Evolutionary conservation across 768 basidiomycete genomes (phyloP).

Genomic region (Macrocybe gigantea): DNA sequence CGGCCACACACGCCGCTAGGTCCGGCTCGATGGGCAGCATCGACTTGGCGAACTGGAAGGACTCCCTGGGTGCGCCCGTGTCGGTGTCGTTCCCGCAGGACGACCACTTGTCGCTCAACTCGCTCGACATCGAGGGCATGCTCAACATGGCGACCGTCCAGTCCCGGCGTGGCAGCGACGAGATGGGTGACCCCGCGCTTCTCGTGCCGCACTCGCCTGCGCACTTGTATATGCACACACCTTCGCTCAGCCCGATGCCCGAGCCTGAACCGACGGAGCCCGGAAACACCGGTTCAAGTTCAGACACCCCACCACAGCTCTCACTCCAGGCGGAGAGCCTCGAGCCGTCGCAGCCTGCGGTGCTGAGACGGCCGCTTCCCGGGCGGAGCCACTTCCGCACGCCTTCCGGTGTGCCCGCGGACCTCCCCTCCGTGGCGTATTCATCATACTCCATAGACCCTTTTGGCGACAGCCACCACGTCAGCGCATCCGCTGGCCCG

Average conservation of each 20-base stretch:
- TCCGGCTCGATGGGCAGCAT: too few relatives aligned
- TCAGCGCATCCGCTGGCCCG: neutral
- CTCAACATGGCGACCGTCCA: conserved; percentile 46
- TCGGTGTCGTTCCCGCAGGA: neutral
- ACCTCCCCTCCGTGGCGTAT: conserved; percentile 18
- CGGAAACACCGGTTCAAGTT: neutral
- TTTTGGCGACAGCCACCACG: conserved; percentile 7
- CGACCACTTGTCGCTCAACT: conserved; percentile 25
- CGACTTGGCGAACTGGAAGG: too few relatives aligned
- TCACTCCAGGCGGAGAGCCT: too few relatives aligned
- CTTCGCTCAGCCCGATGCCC: too few relatives aligned
- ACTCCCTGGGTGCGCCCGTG: too few relatives aligned
- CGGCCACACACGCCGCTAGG: neutral
- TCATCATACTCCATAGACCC: conserved; percentile 20
- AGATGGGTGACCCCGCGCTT: conserved; percentile 15
- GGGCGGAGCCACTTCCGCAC: conserved; percentile 19
- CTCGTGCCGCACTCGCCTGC: conserved; percentile 8
- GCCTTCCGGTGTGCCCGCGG: conserved; percentile 26
- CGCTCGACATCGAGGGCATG: conserved; percentile 47
- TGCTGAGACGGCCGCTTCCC: conserved; percentile 3
- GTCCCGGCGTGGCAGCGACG: conserved; percentile 18
- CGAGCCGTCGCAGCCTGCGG: neutral
- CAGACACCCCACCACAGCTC: neutral
- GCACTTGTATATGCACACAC: too few relatives aligned
- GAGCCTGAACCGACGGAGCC: conserved; percentile 2